Conservation (phyloP, 1,284 basidiomycete genomes). For the Cryptococcus sp. region DNA sequence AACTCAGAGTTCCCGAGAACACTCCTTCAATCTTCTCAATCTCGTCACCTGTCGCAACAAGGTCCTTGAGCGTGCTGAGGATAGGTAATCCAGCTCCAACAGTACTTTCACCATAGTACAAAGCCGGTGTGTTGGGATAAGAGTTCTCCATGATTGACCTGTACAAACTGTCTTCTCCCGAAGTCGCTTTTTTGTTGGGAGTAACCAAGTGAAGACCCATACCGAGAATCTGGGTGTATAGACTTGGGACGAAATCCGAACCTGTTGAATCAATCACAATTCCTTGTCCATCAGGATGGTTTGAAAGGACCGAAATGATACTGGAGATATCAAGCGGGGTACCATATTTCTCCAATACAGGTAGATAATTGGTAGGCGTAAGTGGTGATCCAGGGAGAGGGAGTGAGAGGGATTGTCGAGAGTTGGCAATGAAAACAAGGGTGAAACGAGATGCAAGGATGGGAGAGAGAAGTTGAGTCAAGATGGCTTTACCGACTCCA, state of each 20-base stretch:
- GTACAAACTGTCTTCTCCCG: slow-evolving; percentile 68
- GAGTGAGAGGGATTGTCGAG: slow-evolving; percentile 61
- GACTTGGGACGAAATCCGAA: slow-evolving; percentile 70
- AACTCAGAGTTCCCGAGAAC: slow-evolving; percentile 89
- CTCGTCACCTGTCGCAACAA: slow-evolving; percentile 87
- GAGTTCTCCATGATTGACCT: slow-evolving; percentile 59
- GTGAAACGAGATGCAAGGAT: slow-evolving; percentile 59
- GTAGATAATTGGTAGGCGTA: slow-evolving; percentile 48
- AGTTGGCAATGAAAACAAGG: slow-evolving; percentile 73
- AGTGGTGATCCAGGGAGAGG: slow-evolving; percentile 45
- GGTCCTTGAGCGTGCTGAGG: slow-evolving; percentile 83
- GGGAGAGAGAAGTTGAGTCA: slow-evolving; percentile 64
- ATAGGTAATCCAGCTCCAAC: slow-evolving; percentile 95
- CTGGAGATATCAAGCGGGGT: slow-evolving; percentile 48
- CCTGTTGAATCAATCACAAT: slow-evolving; percentile 94
- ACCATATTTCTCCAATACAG: slow-evolving; percentile 42
- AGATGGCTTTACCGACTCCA: slow-evolving; percentile 78
- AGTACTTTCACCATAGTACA: slow-evolving; percentile 84
- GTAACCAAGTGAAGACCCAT: slow-evolving; percentile 85
- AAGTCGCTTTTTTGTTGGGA: slow-evolving; percentile 97
- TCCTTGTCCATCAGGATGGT: slow-evolving; percentile 55
- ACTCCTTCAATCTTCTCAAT: slow-evolving; percentile 56
- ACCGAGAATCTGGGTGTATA: slow-evolving; percentile 77
- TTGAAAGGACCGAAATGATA: slow-evolving; percentile 45
- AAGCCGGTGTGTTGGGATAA: slow-evolving; percentile 53